phyloP scores from a whole-genome alignment of 2,329 filamentous ascomycete species.

The Pseudogymnoascus sp. region DNA sequence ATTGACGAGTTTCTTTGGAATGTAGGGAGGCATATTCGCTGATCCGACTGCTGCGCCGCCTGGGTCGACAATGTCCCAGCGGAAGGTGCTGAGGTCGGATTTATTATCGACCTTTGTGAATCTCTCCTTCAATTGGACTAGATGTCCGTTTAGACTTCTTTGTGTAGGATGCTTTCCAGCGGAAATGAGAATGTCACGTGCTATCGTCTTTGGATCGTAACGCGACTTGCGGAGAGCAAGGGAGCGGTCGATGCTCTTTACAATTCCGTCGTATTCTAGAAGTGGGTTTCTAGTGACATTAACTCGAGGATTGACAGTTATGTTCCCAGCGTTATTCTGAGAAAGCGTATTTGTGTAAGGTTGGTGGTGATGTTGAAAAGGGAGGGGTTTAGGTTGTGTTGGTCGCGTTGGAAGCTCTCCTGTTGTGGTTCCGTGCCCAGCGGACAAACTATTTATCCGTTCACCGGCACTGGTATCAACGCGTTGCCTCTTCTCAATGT shows the following conservation, averaged over 20 bases:
- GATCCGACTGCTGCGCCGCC: neutral
- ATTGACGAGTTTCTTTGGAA: neutral
- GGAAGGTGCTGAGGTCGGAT: slow-evolving; percentile 12
- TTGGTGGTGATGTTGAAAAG: slow-evolving; percentile 3
- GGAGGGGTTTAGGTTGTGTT: neutral
- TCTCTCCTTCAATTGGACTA: slow-evolving; percentile 28
- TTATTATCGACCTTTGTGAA: slow-evolving; percentile 10
- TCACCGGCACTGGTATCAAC: neutral
- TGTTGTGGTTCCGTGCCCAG: neutral
- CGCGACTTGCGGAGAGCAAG: slow-evolving; percentile 32
- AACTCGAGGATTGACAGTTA: neutral
- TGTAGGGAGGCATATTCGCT: neutral
- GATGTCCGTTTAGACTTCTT: slow-evolving; percentile 51
- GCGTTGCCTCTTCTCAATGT: neutral
- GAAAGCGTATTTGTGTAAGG: neutral
- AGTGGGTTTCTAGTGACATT: neutral
- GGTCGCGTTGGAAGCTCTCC: neutral
- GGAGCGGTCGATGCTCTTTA: slow-evolving; percentile 9
- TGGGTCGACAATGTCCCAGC: slow-evolving; percentile 12
- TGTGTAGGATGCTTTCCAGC: slow-evolving; percentile 55
- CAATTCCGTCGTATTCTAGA: slow-evolving; percentile 10
- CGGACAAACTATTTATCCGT: neutral
- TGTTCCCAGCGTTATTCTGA: neutral
- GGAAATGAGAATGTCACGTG: slow-evolving; percentile 55
- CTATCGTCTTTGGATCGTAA: slow-evolving; percentile 57